Conservation (phyloP, 768 basidiomycete genomes). For the Myochromella boudieri region DNA sequence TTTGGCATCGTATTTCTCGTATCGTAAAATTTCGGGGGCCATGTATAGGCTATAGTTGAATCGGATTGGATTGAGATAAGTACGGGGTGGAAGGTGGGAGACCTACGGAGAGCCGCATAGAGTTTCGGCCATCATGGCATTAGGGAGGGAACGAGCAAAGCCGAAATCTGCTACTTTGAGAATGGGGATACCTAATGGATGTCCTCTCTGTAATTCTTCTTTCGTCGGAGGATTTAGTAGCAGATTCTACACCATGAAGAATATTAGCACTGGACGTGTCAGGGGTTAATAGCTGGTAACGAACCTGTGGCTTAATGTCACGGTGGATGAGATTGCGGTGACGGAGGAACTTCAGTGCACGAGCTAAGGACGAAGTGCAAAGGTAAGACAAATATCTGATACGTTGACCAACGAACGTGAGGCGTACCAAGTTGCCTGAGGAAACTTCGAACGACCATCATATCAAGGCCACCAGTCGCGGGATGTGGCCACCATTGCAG, state of each 20-base stretch:
- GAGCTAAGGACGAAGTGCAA: too few relatives aligned
- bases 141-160: slow-evolving; percentile 90
- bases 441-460: slow-evolving; percentile 89
- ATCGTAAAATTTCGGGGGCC: slow-evolving; percentile 97
- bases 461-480: slow-evolving; percentile 84
- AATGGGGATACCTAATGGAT: slow-evolving; percentile 90
- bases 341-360: slow-evolving; percentile 90
- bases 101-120: slow-evolving; percentile 95
- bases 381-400: not conserved
- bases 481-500: slow-evolving; percentile 91
- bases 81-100: not conserved
- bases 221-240: slow-evolving; percentile 81
- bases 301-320: slow-evolving; percentile 94
- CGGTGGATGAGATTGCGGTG: slow-evolving; percentile 90
- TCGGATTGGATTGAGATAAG: slow-evolving; percentile 5
- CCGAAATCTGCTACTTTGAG: slow-evolving; percentile 99
- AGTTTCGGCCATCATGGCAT: slow-evolving; percentile 94
- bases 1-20: slow-evolving; percentile 97
- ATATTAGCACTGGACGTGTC: too few relatives aligned
- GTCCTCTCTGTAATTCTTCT: slow-evolving; percentile 81
- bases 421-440: slow-evolving; percentile 65
- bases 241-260: slow-evolving; percentile 85
- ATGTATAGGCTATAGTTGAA: slow-evolving; percentile 77
- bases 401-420: not conserved
- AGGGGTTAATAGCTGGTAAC: slow-evolving; percentile 2